Conservation (phyloP, 441 rosid species). For the Macaranga tanarius region DNA sequence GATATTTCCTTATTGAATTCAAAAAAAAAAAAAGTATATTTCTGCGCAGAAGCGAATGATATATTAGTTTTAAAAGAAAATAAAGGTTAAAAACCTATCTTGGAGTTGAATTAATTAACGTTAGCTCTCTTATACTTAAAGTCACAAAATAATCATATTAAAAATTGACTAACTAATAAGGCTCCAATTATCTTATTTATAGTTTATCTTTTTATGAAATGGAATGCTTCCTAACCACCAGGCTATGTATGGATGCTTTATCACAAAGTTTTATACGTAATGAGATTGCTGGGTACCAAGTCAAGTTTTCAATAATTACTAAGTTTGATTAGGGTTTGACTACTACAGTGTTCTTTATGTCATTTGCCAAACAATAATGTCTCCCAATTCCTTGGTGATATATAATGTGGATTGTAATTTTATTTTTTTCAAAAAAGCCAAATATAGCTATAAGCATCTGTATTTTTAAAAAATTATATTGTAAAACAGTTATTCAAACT, state of each 20-base stretch:
- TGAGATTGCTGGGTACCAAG: neutral
- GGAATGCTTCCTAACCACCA: neutral
- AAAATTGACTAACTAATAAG: neutral
- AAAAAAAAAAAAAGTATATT: too few relatives aligned
- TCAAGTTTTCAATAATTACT: neutral
- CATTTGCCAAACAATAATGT: neutral
- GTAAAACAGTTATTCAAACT: too few relatives aligned
- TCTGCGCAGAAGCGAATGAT: too few relatives aligned
- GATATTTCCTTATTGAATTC: too few relatives aligned
- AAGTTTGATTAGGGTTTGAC: constrained; percentile 1
- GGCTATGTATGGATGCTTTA: neutral
- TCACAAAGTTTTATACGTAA: neutral
- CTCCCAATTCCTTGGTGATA: too few relatives aligned
- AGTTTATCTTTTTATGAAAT: neutral
- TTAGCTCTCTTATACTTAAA: neutral
- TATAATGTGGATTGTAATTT: too few relatives aligned
- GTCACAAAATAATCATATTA: neutral
- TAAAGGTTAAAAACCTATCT: too few relatives aligned
- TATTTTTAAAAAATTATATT: too few relatives aligned
- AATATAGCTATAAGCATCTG: too few relatives aligned
- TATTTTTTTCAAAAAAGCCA: too few relatives aligned
- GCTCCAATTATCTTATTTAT: neutral
- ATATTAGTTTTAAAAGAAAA: too few relatives aligned
- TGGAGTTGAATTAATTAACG: neutral
- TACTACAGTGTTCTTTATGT: neutral